Conservation (phyloP, 352 stramenopile genomes). For the Phytophthora uliginosa region DNA sequence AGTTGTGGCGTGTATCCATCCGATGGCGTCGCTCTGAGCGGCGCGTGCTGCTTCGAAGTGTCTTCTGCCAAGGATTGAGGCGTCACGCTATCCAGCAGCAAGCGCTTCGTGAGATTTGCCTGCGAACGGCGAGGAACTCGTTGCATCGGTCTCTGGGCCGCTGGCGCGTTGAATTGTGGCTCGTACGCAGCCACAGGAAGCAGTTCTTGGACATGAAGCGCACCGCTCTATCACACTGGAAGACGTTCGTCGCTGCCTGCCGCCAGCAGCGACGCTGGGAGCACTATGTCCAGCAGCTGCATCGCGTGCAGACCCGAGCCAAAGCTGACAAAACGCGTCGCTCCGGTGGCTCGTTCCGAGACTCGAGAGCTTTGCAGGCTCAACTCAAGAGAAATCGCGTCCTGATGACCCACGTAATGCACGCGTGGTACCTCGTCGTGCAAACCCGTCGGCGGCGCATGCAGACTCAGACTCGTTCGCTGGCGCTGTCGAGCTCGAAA, state of each 20-base stretch:
- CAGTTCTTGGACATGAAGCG: slow-evolving; percentile 7
- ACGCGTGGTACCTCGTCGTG: slow-evolving; percentile 37
- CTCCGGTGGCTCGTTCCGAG: slow-evolving; percentile 11
- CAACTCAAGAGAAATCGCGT: slow-evolving; percentile 35
- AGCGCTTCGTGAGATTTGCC: slow-evolving; percentile 28
- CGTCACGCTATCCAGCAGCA: slow-evolving; percentile 37
- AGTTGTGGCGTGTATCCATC: slow-evolving; percentile 29
- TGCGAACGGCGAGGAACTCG: slow-evolving; percentile 15
- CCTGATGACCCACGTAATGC: slow-evolving; percentile 42
- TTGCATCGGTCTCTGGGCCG: slow-evolving; percentile 23
- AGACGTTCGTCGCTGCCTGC: slow-evolving; percentile 25
- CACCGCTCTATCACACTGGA: slow-evolving; percentile 27
- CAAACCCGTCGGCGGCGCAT: slow-evolving; percentile 16
- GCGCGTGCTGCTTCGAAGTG: slow-evolving; percentile 6
- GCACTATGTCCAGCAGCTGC: slow-evolving; percentile 39
- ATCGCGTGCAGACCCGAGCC: slow-evolving; percentile 25
- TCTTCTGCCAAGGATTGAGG: slow-evolving; percentile 24
- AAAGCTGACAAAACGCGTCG: slow-evolving; percentile 15
- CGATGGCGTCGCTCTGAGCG: slow-evolving; percentile 27
- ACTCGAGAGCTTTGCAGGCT: slow-evolving; percentile 33
- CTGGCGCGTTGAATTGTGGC: slow-evolving; percentile 38
- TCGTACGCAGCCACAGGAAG: slow-evolving; percentile 28
- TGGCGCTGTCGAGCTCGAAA: slow-evolving; percentile 9
- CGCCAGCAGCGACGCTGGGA: slow-evolving; percentile 38
- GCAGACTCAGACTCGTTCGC: not conserved